Evolutionary conservation across 2,329 filamentous ascomycete genomes (phyloP).

Genomic region (Ceratocystiopsis sp.): DNA sequence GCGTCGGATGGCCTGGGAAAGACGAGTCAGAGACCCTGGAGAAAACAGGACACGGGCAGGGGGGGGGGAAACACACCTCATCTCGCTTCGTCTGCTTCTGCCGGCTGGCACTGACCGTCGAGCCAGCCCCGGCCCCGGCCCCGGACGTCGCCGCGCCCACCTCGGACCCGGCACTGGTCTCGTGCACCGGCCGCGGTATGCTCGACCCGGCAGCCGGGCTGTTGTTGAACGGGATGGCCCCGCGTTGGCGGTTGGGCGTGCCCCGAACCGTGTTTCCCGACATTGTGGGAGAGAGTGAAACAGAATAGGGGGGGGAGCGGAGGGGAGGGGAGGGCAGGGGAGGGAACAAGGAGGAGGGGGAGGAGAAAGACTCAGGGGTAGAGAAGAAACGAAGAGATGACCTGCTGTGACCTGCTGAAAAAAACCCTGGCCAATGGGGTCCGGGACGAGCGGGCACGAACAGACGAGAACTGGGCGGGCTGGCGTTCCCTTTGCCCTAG

Average conservation of each 20-base stretch:
- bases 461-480: too few relatives aligned
- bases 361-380: background rate
- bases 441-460: background rate
- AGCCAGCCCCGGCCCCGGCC: conserved; percentile 34
- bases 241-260: conserved; percentile 50
- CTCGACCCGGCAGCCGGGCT: conserved; percentile 40
- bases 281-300: conserved; percentile 21
- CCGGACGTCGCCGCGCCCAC: background rate
- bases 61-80: conserved; percentile 51
- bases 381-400: background rate
- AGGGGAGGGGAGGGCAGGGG: background rate
- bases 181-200: conserved; percentile 58
- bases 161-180: conserved; percentile 18
- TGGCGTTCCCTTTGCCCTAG: too few relatives aligned
- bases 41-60: too few relatives aligned
- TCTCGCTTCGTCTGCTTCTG: conserved; percentile 95
- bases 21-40: conserved; percentile 18
- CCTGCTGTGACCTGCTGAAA: too few relatives aligned
- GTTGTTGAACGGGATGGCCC: conserved; percentile 40
- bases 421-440: background rate
- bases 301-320: background rate
- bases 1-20: conserved; percentile 83
- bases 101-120: conserved; percentile 78
- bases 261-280: conserved; percentile 49
- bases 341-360: background rate